Conservation (phyloP, 2,329 filamentous ascomycete species). For the Trichoderma cornu-damae region DNA sequence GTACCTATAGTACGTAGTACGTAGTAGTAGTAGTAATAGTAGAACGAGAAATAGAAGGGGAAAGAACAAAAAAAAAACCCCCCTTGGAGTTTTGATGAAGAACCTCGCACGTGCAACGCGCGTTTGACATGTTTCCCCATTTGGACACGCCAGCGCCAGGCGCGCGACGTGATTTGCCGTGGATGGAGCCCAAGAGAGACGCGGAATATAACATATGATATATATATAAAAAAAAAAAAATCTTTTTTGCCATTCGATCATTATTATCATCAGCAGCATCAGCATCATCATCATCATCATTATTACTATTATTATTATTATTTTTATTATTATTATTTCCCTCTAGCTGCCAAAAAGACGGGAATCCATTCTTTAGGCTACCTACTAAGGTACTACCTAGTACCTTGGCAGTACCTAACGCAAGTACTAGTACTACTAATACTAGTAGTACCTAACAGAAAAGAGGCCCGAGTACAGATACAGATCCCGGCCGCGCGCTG, state of each 20-base stretch:
- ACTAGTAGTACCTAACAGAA: too few species aligned
- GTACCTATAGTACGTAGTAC: too few species aligned
- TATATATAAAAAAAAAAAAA: too few species aligned
- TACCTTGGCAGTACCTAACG: too few species aligned
- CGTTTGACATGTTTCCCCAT: slow-evolving; percentile 36
- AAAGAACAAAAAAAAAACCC: background rate
- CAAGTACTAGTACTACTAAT: too few species aligned
- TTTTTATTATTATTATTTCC: background rate
- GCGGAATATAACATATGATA: too few species aligned
- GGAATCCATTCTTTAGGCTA: background rate
- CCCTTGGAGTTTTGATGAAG: too few species aligned
- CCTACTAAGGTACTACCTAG: too few species aligned
- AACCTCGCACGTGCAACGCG: slow-evolving; percentile 32
- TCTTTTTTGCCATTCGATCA: background rate
- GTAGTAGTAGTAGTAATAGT: background rate
- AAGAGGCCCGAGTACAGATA: too few species aligned
- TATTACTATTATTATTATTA: background rate
- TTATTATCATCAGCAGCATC: too few species aligned
- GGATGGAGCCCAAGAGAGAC: slow-evolving; percentile 21
- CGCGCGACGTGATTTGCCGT: slow-evolving; percentile 32
- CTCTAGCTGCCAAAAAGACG: background rate
- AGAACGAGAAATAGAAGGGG: background rate
- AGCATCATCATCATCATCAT: background rate
- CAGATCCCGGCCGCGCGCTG: too few species aligned
- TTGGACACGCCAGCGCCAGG: slow-evolving; percentile 26